Conservation (phyloP, 441 rosid species). For the Erodium texanum region DNA sequence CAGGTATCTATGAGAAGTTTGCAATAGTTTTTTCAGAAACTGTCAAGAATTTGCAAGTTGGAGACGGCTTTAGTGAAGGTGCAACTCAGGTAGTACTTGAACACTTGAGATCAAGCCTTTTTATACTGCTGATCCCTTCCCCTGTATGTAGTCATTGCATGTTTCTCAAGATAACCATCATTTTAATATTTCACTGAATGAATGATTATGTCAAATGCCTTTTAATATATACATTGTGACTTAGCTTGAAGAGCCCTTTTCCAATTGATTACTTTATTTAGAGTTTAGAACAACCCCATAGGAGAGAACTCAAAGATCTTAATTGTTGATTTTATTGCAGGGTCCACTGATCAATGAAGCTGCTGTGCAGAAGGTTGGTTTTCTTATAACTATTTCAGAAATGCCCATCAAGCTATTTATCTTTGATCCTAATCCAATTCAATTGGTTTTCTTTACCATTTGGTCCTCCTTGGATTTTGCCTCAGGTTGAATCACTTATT, state of each 20-base stretch:
- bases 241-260: conserved; percentile 8
- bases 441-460: conserved; percentile 11
- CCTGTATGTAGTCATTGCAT: background rate
- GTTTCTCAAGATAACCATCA: background rate
- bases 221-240: conserved; percentile 3
- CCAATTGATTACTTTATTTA: background rate
- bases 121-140: background rate
- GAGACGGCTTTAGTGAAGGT: conserved; percentile 84
- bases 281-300: background rate
- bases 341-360: conserved; percentile 97
- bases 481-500: conserved; percentile 74
- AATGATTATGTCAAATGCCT: conserved; percentile 4
- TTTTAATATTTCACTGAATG: background rate
- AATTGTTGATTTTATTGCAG: conserved; percentile 32
- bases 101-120: background rate
- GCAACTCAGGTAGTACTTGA: conserved; percentile 47
- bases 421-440: conserved; percentile 9
- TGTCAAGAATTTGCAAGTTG: conserved; percentile 79
- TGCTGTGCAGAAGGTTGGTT: conserved; percentile 71
- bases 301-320: conserved; percentile 11
- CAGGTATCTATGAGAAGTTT: conserved; percentile 95
- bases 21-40: conserved; percentile 73
- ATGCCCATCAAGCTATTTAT: conserved; percentile 9
- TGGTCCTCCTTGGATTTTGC: conserved; percentile 15
- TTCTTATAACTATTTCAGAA: conserved; percentile 15